Conservation (phyloP, 352 stramenopile species). For the Globisporangium yorkense region DNA sequence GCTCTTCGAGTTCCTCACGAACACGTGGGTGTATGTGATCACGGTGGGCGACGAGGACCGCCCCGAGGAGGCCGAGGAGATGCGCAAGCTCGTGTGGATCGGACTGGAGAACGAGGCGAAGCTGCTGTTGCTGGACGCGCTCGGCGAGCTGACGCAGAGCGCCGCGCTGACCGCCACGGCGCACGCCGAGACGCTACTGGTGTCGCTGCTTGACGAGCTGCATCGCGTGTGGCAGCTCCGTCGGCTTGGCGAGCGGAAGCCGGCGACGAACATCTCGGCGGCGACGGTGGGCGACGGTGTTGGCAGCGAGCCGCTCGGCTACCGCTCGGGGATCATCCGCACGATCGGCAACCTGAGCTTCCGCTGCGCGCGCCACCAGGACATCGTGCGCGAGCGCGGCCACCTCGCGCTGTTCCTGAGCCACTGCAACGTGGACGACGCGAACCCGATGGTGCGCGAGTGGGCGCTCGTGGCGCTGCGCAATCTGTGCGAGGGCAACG, state of each 20-base stretch:
- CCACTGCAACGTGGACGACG: slow-evolving; percentile 87
- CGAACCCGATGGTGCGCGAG: slow-evolving; percentile 84
- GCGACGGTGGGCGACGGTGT: neutral
- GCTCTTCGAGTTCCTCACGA: slow-evolving; percentile 49
- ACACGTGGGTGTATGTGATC: slow-evolving; percentile 44
- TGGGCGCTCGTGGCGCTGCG: slow-evolving; percentile 86
- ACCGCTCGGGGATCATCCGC: slow-evolving; percentile 72
- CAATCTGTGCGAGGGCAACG: slow-evolving; percentile 86
- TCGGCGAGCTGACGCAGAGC: slow-evolving; percentile 50
- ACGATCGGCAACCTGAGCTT: slow-evolving; percentile 82
- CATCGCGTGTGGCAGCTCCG: slow-evolving; percentile 48
- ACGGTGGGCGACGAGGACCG: slow-evolving; percentile 44
- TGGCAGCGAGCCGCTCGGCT: slow-evolving; percentile 44
- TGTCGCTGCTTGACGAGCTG: slow-evolving; percentile 50
- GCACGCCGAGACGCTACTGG: slow-evolving; percentile 20
- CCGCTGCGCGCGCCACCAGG: slow-evolving; percentile 57
- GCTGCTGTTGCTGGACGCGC: slow-evolving; percentile 60
- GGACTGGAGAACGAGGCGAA: slow-evolving; percentile 75
- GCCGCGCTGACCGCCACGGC: slow-evolving; percentile 2
- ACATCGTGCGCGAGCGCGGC: slow-evolving; percentile 66
- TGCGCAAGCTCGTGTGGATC: slow-evolving; percentile 66
- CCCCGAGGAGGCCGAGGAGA: slow-evolving; percentile 47
- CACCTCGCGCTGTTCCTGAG: slow-evolving; percentile 82
- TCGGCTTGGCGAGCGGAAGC: slow-evolving; percentile 9
- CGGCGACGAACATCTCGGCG: slow-evolving; percentile 12